Evolutionary conservation across 1,284 basidiomycete genomes (phyloP).

Genomic region (Cryptococcus sp.): DNA sequence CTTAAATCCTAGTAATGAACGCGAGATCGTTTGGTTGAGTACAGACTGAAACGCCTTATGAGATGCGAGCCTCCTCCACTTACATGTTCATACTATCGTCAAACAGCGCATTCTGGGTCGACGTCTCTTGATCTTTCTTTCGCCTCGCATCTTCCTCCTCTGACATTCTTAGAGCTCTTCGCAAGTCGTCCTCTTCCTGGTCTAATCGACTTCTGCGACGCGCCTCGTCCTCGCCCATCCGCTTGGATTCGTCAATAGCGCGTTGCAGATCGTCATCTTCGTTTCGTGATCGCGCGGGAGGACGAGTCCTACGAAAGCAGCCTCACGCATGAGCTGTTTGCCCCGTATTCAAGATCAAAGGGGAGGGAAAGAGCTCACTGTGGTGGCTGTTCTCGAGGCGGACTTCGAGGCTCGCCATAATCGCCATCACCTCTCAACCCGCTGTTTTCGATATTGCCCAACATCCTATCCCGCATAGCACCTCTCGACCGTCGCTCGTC

Average conservation of each 20-base stretch:
- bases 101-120: slow-evolving; percentile 75
- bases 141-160: slow-evolving; percentile 82
- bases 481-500: slow-evolving; percentile 80
- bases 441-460: slow-evolving; percentile 59
- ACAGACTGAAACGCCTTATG: no score
- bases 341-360: no score
- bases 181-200: slow-evolving; percentile 69
- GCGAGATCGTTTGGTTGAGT: neutral
- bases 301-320: neutral
- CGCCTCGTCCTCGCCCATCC: slow-evolving; percentile 72
- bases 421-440: slow-evolving; percentile 54
- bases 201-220: slow-evolving; percentile 53
- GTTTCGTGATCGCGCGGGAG: slow-evolving; percentile 34
- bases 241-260: slow-evolving; percentile 87
- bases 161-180: slow-evolving; percentile 75
- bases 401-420: slow-evolving; percentile 50
- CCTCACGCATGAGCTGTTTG: neutral
- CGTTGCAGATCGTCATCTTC: slow-evolving; percentile 79
- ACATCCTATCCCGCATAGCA: slow-evolving; percentile 93
- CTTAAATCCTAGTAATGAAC: neutral
- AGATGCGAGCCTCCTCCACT: slow-evolving; percentile 21
- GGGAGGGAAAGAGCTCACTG: neutral
- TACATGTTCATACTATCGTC: slow-evolving; percentile 79
- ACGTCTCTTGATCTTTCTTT: slow-evolving; percentile 68
- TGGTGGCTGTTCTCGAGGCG: slow-evolving; percentile 9